Evolutionary conservation across 768 basidiomycete species (phyloP), one percentile per base, ranked within the genome.

Genomic region (Multifurca ochricompacta): DNA sequence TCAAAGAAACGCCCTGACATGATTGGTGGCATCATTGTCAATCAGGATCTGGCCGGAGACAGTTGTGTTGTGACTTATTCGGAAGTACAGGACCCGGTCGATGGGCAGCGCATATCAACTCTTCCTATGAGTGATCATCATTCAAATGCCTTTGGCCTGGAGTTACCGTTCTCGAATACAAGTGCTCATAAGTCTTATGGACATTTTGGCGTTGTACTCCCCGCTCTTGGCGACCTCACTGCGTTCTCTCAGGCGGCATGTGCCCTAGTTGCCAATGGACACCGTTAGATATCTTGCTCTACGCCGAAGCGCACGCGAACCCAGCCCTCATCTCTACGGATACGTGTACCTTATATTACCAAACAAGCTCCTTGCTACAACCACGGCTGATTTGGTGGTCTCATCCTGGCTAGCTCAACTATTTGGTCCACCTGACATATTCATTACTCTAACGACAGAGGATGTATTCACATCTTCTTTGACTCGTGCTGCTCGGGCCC

Each of bases 11-110:
- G 63, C 3, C 63, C 63, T 11, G 67, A 69, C 27, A 56, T 54
- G 28, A 63, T 70, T 8, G 75, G 74, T 16, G 79, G 76, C 3
- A 63, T 76, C 21, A 67, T 76, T 30, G 57, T 69, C 28, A 61
- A 58, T 35, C 31, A 42, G 8, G 49, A 53, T 16, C 19, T 35
- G 32, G 43, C 30, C 23, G 61, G 43, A 14, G 25, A 47, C 30
- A 53, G 49, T 41, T 64, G 57, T 55, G 53, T 37, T 43, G 35
- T 51, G 44, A 44, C 36, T 32, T 11, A 52, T 43, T 11, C 9
- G 36, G 51, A 43, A 21, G 36, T 49, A 21, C 49, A 48, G 51
- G 42, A 45, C 28, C 44, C 41, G n/a, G 6, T 18, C 28, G 19
- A 40, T 56, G 27, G 49, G 35, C 40, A 32, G 46, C 32, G 48